phyloP scores from a whole-genome alignment of 2,329 filamentous ascomycete genomes.

The Diaporthe humulicola region DNA sequence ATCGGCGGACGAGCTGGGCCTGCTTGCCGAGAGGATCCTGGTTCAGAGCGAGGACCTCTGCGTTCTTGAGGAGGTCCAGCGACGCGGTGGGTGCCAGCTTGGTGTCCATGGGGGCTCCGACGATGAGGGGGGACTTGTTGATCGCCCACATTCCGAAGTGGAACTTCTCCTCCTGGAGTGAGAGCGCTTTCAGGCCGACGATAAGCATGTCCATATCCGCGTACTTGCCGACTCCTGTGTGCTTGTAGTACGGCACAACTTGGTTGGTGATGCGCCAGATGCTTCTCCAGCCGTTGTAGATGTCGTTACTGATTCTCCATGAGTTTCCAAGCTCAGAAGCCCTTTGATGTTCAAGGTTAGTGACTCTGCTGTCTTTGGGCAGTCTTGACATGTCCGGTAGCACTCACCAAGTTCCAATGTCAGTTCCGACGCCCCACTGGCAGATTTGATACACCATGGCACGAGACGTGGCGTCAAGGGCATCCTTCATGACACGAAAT shows the following conservation, averaged over 20 bases:
- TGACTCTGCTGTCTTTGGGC: rapidly evolving
- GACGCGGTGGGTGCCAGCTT: slow-evolving; percentile 54
- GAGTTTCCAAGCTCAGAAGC: slow-evolving; percentile 60
- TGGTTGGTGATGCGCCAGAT: slow-evolving; percentile 67
- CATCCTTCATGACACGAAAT: slow-evolving; percentile 61
- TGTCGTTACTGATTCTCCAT: slow-evolving; percentile 68
- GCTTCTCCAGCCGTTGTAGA: slow-evolving; percentile 63
- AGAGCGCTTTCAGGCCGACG: slow-evolving; percentile 61
- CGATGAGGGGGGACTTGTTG: slow-evolving; percentile 63
- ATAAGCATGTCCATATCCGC: slow-evolving; percentile 67
- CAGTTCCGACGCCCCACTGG: slow-evolving; percentile 65
- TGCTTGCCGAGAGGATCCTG: slow-evolving; percentile 67
- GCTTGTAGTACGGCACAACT: slow-evolving; percentile 59
- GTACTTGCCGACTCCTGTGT: slow-evolving; percentile 61
- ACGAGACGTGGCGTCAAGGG: slow-evolving; percentile 54
- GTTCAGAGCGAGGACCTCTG: slow-evolving; percentile 69
- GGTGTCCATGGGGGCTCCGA: slow-evolving; percentile 59
- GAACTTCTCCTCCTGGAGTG: slow-evolving; percentile 61
- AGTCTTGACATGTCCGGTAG: too few relatives aligned
- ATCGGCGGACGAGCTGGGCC: slow-evolving; percentile 62
- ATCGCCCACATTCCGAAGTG: slow-evolving; percentile 68
- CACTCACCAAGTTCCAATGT: slow-evolving; percentile 59
- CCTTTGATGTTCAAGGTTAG: slow-evolving; percentile 39
- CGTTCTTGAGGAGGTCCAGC: slow-evolving; percentile 60
- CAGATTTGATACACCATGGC: slow-evolving; percentile 64